Conservation (phyloP, 163 green algal genomes). For the Scenedesmus sp. region DNA sequence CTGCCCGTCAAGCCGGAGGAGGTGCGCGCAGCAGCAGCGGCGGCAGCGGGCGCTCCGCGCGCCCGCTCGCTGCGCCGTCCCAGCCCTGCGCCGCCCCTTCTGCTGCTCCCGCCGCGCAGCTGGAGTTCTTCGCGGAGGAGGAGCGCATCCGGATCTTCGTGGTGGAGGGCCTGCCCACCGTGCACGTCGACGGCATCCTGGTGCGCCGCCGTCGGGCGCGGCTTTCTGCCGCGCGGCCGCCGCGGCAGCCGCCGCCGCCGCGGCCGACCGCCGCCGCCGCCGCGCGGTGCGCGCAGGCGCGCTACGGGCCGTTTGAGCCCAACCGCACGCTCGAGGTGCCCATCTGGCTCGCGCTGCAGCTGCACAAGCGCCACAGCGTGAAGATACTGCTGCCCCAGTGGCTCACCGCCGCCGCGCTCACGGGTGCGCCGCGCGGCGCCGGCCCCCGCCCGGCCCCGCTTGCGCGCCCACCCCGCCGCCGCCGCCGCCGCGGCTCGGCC, state of each 20-base stretch:
- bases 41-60: too few relatives aligned
- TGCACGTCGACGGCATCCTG: slow-evolving; percentile 67
- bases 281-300: slow-evolving; percentile 59
- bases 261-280: too few relatives aligned
- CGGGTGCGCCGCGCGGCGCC: not conserved
- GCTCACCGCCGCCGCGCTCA: too few relatives aligned
- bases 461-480: not conserved
- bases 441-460: not conserved
- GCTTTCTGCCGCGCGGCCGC: too few relatives aligned
- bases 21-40: too few relatives aligned
- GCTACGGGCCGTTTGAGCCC: slow-evolving; percentile 85
- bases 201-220: slow-evolving; percentile 57
- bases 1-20: too few relatives aligned
- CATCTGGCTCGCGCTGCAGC: slow-evolving; percentile 84
- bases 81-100: too few relatives aligned
- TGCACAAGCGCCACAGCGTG: slow-evolving; percentile 84
- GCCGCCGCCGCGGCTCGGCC: not conserved
- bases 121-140: slow-evolving; percentile 85
- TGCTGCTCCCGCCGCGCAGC: slow-evolving; percentile 49
- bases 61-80: too few relatives aligned
- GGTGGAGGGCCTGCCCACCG: slow-evolving; percentile 70
- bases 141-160: slow-evolving; percentile 76
- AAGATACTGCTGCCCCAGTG: slow-evolving; percentile 81
- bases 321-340: slow-evolving; percentile 82
- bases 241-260: too few relatives aligned